Conservation (phyloP, 257 asterid species). For the Fraxinus pennsylvanica region DNA sequence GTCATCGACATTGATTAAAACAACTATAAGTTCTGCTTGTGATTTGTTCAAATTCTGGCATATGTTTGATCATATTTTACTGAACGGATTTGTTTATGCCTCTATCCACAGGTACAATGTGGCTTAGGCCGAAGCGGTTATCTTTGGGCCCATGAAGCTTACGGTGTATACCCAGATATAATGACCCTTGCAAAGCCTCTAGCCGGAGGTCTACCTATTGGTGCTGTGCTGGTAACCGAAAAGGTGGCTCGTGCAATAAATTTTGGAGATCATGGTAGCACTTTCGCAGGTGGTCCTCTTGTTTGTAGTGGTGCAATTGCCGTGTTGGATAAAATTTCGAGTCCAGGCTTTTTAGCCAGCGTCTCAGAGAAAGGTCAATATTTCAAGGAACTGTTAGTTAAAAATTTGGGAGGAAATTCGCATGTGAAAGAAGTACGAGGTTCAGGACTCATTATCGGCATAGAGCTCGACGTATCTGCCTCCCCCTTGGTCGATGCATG, state of each 20-base stretch:
- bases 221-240: conserved; percentile 78
- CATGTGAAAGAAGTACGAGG: conserved; percentile 88
- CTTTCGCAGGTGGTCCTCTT: conserved; percentile 93
- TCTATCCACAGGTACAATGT: conserved; percentile 69
- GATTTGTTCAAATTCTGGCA: conserved; percentile 1
- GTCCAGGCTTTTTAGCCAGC: conserved; percentile 53
- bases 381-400: conserved; percentile 52
- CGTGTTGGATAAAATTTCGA: conserved; percentile 75
- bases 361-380: conserved; percentile 71
- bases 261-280: conserved; percentile 95
- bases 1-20: background rate
- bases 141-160: conserved; percentile 93
- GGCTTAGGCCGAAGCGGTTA: conserved; percentile 90
- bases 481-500: conserved; percentile 79
- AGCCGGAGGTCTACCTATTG: conserved; percentile 95
- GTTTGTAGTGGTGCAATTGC: conserved; percentile 79
- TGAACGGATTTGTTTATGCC: conserved; percentile 15
- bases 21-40: background rate
- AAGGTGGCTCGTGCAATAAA: conserved; percentile 66
- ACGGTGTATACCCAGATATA: conserved; percentile 71
- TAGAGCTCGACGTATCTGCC: conserved; percentile 82
- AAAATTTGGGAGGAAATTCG: conserved; percentile 56
- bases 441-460: conserved; percentile 73
- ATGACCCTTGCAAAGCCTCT: conserved; percentile 98
- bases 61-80: background rate